A percentile compares a stretch with the other conserved stretches of the same genome.
These are phyloP conservation scores for Auriscalpium vulgare DNA, from an alignment of 768 basidiomycete species.

Conservation along the genomic window DNA sequence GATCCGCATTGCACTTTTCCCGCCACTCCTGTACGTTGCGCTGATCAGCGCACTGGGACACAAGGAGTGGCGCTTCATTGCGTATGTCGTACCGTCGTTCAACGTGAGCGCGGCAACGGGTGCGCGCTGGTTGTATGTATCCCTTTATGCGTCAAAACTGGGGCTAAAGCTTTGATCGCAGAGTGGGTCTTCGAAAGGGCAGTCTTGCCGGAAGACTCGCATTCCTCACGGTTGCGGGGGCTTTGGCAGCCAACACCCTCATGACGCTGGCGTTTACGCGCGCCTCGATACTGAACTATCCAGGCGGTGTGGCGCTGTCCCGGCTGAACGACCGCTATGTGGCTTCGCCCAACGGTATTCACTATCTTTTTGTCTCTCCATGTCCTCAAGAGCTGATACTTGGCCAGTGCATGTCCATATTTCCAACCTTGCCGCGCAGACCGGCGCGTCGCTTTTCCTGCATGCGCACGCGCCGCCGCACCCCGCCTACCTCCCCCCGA, in stretches of 20 bases:
- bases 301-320: slow-evolving; percentile 71
- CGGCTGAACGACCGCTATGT: slow-evolving; percentile 49
- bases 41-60: slow-evolving; percentile 75
- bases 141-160: neutral
- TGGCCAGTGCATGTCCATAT: slow-evolving; percentile 62
- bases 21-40: slow-evolving; percentile 44
- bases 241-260: slow-evolving; percentile 46
- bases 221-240: slow-evolving; percentile 36
- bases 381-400: neutral
- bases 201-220: slow-evolving; percentile 36
- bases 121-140: slow-evolving; percentile 53
- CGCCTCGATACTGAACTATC: slow-evolving; percentile 75
- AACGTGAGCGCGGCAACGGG: slow-evolving; percentile 75
- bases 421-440: slow-evolving; percentile 80
- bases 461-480: slow-evolving; percentile 59
- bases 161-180: slow-evolving; percentile 14
- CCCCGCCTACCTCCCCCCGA: slow-evolving; percentile 16
- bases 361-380: neutral
- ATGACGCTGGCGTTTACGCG: slow-evolving; percentile 44
- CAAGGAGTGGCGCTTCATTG: slow-evolving; percentile 97
- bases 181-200: slow-evolving; percentile 42
- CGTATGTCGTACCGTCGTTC: slow-evolving; percentile 76
- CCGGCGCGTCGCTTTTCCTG: slow-evolving; percentile 83
- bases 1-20: slow-evolving; percentile 41
- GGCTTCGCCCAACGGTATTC: slow-evolving; percentile 24